Base-by-base conservation (phyloP, 768 basidiomycete genomes). In the Termitomyces sp. region DNA sequence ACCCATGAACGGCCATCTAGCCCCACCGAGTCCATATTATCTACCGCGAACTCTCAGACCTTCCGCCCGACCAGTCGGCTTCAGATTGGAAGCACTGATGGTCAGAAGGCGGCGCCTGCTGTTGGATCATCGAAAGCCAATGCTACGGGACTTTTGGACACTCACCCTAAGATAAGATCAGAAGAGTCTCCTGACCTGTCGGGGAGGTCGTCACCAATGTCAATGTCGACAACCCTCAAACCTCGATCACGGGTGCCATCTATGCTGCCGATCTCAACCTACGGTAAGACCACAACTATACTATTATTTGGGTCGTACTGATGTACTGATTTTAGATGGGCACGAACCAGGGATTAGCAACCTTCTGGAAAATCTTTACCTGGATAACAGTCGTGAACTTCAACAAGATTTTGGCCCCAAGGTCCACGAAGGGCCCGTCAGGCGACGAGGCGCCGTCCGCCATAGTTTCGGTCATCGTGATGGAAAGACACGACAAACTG, bases 361-460 rank as follows among this genome's bases (percentile, higher is more conserved):
- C 49, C 75, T 98, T 12, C 75, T 99, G 21, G 97, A 98, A 66
- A 88, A 91, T 55, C 76, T 95, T 21, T 98, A 94, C 66, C 75
- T 92, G 38, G 94, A 95, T 66, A 91, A 87, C 59, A 86, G 84
- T 64, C 85, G 86, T 26, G 93, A 97, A 56, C 77, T 93, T 1
- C 85, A 93, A 56, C 80, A 88, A 30, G 95, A 99, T 64, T 96
- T 99, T 66, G 96, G 96, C 6, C 94, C 95, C 3, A 83, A 82
- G 51, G 83, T 95, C 5, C 85, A 89, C 55, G 86, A 91, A 57
- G 91, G 91, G 0, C 87, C 93, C 40, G 71, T 91, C 21, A 82
- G 93, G 23, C 81, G 91, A 38, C 84, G 92, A 7, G 88, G 87
- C 62, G 77, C 86, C 0, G 78, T 81, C 4, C 80, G 94, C 21